Evolutionary conservation across 2,329 filamentous ascomycete genomes (phyloP), one percentile per base, ranked within the genome.

Genomic region (Dothistroma pini): DNA sequence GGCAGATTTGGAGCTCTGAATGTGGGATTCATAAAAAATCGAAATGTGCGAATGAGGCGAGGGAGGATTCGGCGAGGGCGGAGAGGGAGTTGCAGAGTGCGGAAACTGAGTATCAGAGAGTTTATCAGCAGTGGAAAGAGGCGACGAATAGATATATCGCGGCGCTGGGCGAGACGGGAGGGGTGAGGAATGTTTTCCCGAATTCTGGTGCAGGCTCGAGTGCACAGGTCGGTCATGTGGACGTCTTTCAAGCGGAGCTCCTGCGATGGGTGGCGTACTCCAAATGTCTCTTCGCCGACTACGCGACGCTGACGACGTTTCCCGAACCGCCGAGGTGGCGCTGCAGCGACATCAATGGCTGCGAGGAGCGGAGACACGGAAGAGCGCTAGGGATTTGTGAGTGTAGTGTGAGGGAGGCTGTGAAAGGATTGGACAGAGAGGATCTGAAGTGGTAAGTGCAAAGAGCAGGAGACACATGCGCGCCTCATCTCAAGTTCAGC

Each of bases 281-380:
- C 47, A 50, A 50, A n/a, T 1, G 12, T n/a, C n/a, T 47, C 25
- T 47, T 58, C 41, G 10, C 48, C 19, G 49, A 58, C 35, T 58
- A 54, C 56, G 7, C 34, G 9, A 44, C 32, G 5, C 25, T 58
- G 21, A 11, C 5, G 4, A 48, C 16, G 14, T 58, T 58, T 32
- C 56, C 48, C 22, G 12, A 35, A 4, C 32, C 49, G 16, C 49
- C 56, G 22, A 21, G 19, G 10, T 16, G 21, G 21, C 22, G 4
- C 10, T 21, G 6, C 44, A 14, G 44, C 55, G 14, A 31, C 7
- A 25, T 22, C 9, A 12, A 9, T 32, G 12, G n/a, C 44, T 57
- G 55, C 31, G 11, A 35, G 14, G 29, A 11, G 9, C 21, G 21
- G 21, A 31, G 19, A 12, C 7, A 25, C 12, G 21, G 16, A 4